Evolutionary conservation across 2,329 filamentous ascomycete genomes (phyloP).

Genomic region (Trichophaea hybrida): DNA sequence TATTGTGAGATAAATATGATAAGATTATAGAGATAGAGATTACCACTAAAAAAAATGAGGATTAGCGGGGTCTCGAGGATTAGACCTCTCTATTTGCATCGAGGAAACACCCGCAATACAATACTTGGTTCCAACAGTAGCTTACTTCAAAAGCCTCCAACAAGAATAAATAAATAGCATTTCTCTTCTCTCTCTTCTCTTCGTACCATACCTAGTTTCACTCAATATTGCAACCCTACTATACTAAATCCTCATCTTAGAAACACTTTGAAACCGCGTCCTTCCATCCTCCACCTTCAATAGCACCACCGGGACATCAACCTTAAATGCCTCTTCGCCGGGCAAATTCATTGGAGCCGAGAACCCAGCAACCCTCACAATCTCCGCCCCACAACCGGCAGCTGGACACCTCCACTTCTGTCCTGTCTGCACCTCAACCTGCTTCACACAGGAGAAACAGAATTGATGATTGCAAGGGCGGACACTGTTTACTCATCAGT

Average conservation of each 20-base stretch:
- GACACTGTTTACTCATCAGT: constrained; percentile 7
- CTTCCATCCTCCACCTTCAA: not conserved
- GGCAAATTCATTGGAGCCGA: constrained; percentile 18
- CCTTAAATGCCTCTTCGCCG: constrained; percentile 6
- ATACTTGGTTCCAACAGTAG: too few species aligned
- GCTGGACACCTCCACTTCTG: not conserved
- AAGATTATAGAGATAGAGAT: too few species aligned
- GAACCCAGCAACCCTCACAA: constrained; percentile 10
- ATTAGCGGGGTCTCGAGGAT: too few species aligned
- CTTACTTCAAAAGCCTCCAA: too few species aligned
- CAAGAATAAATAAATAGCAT: too few species aligned
- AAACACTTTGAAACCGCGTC: not conserved
- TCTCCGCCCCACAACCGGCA: not conserved
- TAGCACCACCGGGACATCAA: constrained; percentile 9
- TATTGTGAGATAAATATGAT: too few species aligned
- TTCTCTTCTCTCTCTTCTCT: too few species aligned
- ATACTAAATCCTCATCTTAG: not conserved
- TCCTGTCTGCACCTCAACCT: not conserved
- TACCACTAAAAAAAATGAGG: too few species aligned
- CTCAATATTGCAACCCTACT: too few species aligned
- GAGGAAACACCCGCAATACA: too few species aligned
- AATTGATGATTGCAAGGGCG: constrained; percentile 19
- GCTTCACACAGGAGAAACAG: constrained; percentile 10
- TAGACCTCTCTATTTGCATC: too few species aligned
- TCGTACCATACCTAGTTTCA: too few species aligned